Evolutionary conservation across 345 rosid genomes (phyloP).

Genomic region (Brassica rapa): DNA sequence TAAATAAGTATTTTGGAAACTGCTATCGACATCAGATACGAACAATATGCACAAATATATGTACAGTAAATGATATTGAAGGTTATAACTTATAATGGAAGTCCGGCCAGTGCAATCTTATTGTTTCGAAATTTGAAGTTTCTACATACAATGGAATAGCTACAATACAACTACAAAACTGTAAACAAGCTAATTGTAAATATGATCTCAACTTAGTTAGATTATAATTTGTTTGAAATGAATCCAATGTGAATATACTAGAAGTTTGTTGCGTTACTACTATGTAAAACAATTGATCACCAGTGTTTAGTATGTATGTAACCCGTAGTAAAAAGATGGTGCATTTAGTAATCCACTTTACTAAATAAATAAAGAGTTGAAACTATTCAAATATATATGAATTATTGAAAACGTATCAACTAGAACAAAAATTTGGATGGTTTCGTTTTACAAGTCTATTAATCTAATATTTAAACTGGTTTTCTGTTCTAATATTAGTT

Average conservation of each 20-base stretch:
- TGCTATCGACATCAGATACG: neutral
- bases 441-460: neutral
- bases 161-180: neutral
- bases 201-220: neutral
- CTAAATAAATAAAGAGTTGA: neutral
- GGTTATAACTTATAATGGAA: neutral
- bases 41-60: neutral
- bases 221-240: neutral
- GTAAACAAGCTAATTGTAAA: neutral
- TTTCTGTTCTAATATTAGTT: neutral
- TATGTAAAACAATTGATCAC: neutral
- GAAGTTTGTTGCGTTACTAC: neutral
- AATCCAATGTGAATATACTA: neutral
- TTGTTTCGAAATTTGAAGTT: neutral
- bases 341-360: neutral
- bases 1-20: neutral
- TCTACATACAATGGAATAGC: neutral
- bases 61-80: neutral
- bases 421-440: neutral
- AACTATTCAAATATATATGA: neutral
- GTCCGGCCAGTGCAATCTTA: neutral
- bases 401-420: neutral
- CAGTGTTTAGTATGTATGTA: neutral
- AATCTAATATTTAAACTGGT: neutral
- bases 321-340: neutral